A percentile compares a stretch with the other conserved stretches of the same genome.
Conservation (phyloP, 164 flowering plant species). For the Vitis cinerea region DNA sequence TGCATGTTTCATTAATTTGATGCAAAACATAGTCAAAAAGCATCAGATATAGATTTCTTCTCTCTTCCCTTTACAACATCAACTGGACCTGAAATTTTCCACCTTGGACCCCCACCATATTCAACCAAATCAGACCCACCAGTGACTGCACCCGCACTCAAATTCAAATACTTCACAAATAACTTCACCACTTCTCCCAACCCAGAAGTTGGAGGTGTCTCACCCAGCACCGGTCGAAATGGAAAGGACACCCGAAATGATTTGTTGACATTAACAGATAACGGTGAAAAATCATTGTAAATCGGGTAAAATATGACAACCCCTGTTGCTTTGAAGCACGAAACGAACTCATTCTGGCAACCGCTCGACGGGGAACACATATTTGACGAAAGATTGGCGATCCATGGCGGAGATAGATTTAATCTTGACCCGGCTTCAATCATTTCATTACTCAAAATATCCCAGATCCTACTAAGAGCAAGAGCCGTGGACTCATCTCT, state of each 20-base stretch:
- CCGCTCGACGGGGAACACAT: conserved; percentile 73
- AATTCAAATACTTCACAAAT: conserved; percentile 65
- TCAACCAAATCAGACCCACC: conserved; percentile 35
- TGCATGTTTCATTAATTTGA: conserved; percentile 70
- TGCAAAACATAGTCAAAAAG: conserved; percentile 88
- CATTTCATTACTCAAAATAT: too few species aligned
- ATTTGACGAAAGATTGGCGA: conserved; percentile 60
- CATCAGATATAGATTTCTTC: conserved; percentile 73
- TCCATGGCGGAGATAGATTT: conserved; percentile 60
- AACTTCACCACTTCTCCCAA: conserved; percentile 68
- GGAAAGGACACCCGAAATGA: conserved; percentile 52
- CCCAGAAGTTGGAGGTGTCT: conserved; percentile 68
- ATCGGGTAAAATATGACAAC: conserved; percentile 43
- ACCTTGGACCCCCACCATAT: conserved; percentile 26
- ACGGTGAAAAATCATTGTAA: conserved; percentile 82
- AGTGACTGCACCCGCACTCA: conserved; percentile 20
- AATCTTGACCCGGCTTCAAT: too few species aligned
- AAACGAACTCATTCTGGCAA: conserved; percentile 76
- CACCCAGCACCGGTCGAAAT: conserved; percentile 48
- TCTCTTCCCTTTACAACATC: conserved; percentile 36
- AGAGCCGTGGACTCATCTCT: too few species aligned
- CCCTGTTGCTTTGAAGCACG: conserved; percentile 42
- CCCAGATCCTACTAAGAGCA: too few species aligned
- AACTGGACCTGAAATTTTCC: conserved; percentile 28
- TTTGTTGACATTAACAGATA: conserved; percentile 41